Evolutionary conservation across 2,329 filamentous ascomycete genomes (phyloP).

Genomic region (Talaromyces sp.): DNA sequence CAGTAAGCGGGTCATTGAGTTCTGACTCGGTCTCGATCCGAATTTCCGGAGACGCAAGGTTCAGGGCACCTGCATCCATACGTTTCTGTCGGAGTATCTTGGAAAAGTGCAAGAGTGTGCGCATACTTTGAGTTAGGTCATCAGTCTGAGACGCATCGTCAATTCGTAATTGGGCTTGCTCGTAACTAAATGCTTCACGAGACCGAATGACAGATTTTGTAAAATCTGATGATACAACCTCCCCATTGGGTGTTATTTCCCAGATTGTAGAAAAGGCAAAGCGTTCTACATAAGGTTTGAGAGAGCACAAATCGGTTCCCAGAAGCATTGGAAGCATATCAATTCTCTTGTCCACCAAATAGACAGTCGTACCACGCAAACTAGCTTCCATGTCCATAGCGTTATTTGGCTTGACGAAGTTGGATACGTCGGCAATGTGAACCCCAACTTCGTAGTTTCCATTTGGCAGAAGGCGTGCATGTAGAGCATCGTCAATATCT

Average conservation of each 20-base stretch:
- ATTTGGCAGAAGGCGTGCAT: conserved; percentile 78
- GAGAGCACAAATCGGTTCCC: conserved; percentile 90
- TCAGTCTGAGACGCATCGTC: conserved; percentile 85
- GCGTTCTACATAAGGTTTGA: conserved; percentile 96
- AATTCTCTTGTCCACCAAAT: conserved; percentile 97
- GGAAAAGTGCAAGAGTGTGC: conserved; percentile 78
- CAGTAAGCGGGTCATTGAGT: conserved; percentile 82
- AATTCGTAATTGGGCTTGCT: conserved; percentile 89
- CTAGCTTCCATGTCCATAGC: conserved; percentile 96
- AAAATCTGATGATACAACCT: conserved; percentile 80
- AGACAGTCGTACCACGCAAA: conserved; percentile 91
- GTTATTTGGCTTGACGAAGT: conserved; percentile 96
- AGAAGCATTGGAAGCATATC: conserved; percentile 98
- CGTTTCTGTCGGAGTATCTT: conserved; percentile 92
- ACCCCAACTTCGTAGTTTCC: conserved; percentile 96
- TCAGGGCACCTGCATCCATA: conserved; percentile 91
- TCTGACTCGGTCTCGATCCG: conserved; percentile 93
- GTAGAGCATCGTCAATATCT: conserved; percentile 96
- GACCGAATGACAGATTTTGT: conserved; percentile 98
- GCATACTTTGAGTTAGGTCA: conserved; percentile 84
- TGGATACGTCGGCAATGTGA: conserved; percentile 98
- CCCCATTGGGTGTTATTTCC: conserved; percentile 82
- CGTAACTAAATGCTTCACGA: conserved; percentile 94
- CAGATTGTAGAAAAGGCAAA: conserved; percentile 82
- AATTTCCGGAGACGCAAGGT: conserved; percentile 95